Conservation (phyloP, 768 basidiomycete genomes). For the Kondoa malvinella region DNA sequence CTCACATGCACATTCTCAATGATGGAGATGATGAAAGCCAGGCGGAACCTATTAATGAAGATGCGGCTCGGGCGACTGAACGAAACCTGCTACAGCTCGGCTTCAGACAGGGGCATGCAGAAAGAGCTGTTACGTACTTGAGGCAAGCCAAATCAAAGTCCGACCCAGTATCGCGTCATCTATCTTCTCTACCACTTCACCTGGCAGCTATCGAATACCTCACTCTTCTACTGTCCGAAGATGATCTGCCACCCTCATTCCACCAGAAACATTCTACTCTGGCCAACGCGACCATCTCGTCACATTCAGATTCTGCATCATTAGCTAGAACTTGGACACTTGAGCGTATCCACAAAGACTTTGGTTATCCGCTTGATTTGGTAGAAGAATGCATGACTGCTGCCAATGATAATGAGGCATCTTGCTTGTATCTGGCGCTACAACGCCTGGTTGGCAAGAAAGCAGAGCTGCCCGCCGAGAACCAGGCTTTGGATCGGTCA, state of each 20-base stretch:
- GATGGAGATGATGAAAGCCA: not conserved
- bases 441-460: slow-evolving; percentile 8
- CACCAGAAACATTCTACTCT: slow-evolving; percentile 7
- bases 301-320: slow-evolving; percentile 7
- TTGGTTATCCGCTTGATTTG: slow-evolving; percentile 19
- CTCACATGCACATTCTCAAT: slow-evolving; percentile 24
- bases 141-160: slow-evolving; percentile 35
- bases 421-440: not conserved
- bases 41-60: slow-evolving; percentile 18
- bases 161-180: slow-evolving; percentile 26
- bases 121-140: slow-evolving; percentile 40
- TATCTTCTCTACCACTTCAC: slow-evolving; percentile 49
- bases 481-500: not conserved
- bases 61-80: slow-evolving; percentile 38
- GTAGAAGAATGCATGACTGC: slow-evolving; percentile 10
- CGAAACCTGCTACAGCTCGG: slow-evolving; percentile 48
- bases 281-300: slow-evolving; percentile 21
- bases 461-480: not conserved
- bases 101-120: slow-evolving; percentile 40
- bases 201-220: slow-evolving; percentile 73
- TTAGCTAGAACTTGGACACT: slow-evolving; percentile 26
- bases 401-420: slow-evolving; percentile 7
- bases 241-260: slow-evolving; percentile 49
- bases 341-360: slow-evolving; percentile 19
- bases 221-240: slow-evolving; percentile 65